Evolutionary conservation across 148 eudicot genomes (phyloP).

Genomic region (Chenopodium berlandieri): DNA sequence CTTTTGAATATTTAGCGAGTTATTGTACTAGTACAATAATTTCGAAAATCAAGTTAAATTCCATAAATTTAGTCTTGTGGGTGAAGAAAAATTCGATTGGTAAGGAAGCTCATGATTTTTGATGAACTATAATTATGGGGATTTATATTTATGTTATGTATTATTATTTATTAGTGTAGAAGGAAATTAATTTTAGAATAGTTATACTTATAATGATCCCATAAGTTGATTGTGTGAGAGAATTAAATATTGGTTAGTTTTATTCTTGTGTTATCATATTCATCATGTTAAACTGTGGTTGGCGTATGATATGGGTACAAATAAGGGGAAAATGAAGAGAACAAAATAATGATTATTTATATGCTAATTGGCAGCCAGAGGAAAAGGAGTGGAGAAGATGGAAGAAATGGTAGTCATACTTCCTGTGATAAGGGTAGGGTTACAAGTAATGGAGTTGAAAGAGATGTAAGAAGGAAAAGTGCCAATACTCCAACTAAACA

Average conservation of each 20-base stretch:
- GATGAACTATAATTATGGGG: neutral
- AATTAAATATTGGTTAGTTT: neutral
- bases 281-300: neutral
- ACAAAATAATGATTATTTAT: neutral
- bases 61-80: neutral
- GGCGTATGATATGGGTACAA: neutral
- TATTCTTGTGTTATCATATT: no score
- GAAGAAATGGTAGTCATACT: slow-evolving; percentile 8
- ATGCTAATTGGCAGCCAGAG: slow-evolving; percentile 21
- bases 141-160: no score
- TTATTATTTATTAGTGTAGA: neutral
- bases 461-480: neutral
- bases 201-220: no score
- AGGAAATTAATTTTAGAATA: neutral
- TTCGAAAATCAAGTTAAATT: neutral
- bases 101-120: no score
- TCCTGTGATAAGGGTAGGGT: neutral
- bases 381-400: slow-evolving; percentile 21
- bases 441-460: slow-evolving; percentile 10
- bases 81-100: neutral
- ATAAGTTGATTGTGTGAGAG: neutral
- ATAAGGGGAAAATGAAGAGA: neutral
- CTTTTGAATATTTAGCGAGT: neutral
- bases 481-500: neutral
- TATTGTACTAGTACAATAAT: neutral